Evolutionary conservation across 2,329 filamentous ascomycete genomes (phyloP), one percentile per base, ranked within the genome.

Genomic region (Colletotrichum sp.): DNA sequence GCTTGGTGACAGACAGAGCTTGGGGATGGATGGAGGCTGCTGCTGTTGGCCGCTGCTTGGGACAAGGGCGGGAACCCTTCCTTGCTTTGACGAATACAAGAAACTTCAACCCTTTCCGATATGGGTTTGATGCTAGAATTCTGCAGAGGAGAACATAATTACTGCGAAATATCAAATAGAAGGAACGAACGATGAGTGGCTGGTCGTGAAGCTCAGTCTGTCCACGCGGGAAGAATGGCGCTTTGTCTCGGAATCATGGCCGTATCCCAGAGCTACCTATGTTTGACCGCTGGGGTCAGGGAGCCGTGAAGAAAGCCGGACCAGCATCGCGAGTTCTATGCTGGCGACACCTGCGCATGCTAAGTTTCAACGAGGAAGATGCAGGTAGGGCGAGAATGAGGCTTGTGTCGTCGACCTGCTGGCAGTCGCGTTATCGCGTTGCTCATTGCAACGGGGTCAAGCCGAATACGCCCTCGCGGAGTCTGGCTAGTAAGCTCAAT

Each of bases 1-100:
- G 73, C 73, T 76, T 76, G 64, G 64, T 59, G 73, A 72, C 55
- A 55, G n/a, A 39, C 52, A 32, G 60, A 64, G 63, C 32, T 59
- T 64, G 28, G 59, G 39, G 36, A 36, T 44, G 28, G 62, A 36
- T 44, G 21, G 39, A 36, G n/a, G 28, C 52, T 55, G 28, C 39
- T 65, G 59, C n/a, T 52, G 6, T n/a, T 52, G 16, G 16, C 13
- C 24, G 10, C 57, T 18, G 6, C 57, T 18, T 18, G 28, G 16
- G 26, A n/a, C 21, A 28, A 15, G 57, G 24, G 21, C 28, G 62
- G 59, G 32, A 59, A 52, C 52, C 63, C 72, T 68, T 63, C 63
- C 72, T 72, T 57, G 72, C 72, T 68, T 67, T 66, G 60, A 75
- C 59, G 28, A 55, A 26, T 24, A 39, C 13, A 26, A 32, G 8